Conservation (phyloP, 208 protist genomes). For the Leishmania aethiopica region DNA sequence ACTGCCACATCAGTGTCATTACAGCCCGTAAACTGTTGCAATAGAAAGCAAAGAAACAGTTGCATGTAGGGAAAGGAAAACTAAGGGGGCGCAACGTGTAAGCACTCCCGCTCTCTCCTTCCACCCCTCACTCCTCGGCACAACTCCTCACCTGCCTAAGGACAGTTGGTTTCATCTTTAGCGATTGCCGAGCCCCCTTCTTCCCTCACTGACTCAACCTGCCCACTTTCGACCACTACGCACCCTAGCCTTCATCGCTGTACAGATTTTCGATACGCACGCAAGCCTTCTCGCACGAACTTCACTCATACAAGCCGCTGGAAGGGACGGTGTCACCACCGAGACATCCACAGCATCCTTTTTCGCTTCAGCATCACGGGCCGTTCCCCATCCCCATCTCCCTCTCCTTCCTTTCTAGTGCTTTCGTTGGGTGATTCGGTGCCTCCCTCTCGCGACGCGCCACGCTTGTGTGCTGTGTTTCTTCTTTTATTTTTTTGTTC, state of each 20-base stretch:
- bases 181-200: not conserved
- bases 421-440: conserved; percentile 1
- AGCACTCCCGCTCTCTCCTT: not conserved
- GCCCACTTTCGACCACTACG: not conserved
- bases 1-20: not conserved
- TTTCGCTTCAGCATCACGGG: not conserved
- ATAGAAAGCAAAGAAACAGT: not conserved
- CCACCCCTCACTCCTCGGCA: not conserved
- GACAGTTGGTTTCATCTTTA: not conserved
- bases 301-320: not conserved
- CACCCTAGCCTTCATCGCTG: not conserved
- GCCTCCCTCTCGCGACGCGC: not conserved
- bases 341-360: not conserved
- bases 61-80: not conserved
- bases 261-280: not conserved
- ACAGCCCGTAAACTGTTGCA: not conserved
- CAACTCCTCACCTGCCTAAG: not conserved
- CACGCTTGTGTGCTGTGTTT: not conserved
- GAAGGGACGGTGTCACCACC: not conserved
- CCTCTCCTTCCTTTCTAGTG: not conserved
- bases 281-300: not conserved
- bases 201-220: not conserved
- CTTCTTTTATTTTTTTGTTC: not conserved
- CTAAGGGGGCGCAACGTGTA: not conserved
- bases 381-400: not conserved